Evolutionary conservation across 768 basidiomycete genomes (phyloP).

Genomic region (Boletus speciosus): DNA sequence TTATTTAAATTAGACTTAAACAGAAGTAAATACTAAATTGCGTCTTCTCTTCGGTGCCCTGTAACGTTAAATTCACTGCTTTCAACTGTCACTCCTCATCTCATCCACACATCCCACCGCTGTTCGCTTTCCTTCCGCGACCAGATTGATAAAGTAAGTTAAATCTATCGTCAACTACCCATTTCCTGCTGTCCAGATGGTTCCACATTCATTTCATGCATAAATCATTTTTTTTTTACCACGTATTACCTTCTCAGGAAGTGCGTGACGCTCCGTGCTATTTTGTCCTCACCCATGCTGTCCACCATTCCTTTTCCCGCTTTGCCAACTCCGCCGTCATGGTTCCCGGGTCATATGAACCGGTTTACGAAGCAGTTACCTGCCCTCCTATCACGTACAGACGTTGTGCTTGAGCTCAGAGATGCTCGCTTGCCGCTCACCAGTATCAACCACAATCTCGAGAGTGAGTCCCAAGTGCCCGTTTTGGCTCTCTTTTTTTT

Average conservation of each 20-base stretch:
- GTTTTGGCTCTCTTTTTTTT: neutral
- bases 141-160: neutral
- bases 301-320: constrained; percentile 39
- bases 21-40: constrained; percentile 18
- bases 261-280: neutral
- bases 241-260: constrained; percentile 12
- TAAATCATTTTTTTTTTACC: constrained; percentile 1
- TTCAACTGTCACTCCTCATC: neutral
- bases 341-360: constrained; percentile 97
- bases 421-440: constrained; percentile 92
- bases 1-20: constrained; percentile 23
- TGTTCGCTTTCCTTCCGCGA: neutral
- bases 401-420: constrained; percentile 91
- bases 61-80: neutral
- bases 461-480: constrained; percentile 48
- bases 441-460: constrained; percentile 86
- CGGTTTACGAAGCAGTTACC: constrained; percentile 78
- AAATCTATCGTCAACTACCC: neutral
- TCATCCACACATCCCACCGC: neutral
- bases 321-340: constrained; percentile 77
- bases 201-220: constrained; percentile 5
- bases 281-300: constrained; percentile 29
- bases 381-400: constrained; percentile 70
- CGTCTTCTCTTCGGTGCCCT: constrained; percentile 1
- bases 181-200: neutral